Conservation (phyloP, 2,329 filamentous ascomycete genomes). For the Stenocarpella maydis region DNA sequence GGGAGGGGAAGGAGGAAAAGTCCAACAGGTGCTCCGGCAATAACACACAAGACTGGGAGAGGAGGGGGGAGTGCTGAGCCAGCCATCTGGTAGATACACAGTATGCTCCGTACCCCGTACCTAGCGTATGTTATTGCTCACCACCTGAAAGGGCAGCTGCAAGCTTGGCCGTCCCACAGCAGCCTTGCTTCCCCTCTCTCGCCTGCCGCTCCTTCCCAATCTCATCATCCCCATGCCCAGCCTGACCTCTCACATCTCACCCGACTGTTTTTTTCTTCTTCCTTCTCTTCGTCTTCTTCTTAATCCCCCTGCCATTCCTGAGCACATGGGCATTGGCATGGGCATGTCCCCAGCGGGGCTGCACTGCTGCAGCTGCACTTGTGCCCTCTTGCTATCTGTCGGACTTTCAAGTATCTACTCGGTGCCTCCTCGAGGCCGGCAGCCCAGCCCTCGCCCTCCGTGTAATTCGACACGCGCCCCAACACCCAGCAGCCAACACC, state of each 20-base stretch:
- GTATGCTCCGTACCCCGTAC: no score
- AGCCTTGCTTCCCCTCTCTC: not conserved
- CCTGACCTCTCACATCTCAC: not conserved
- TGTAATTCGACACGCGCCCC: not conserved
- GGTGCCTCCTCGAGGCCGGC: no score
- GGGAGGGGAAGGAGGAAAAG: not conserved
- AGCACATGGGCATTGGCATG: conserved; percentile 14
- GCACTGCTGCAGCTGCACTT: no score
- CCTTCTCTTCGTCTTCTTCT: no score
- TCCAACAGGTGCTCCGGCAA: not conserved
- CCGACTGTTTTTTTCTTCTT: not conserved
- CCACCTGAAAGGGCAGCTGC: not conserved
- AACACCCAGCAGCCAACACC: conserved; percentile 8
- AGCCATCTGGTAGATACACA: no score
- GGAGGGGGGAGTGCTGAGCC: not conserved
- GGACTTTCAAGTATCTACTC: no score
- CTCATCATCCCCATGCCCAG: not conserved
- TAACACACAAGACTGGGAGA: not conserved
- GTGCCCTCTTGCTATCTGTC: no score
- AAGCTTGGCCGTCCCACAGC: not conserved
- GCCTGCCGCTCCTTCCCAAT: not conserved
- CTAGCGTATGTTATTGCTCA: not conserved
- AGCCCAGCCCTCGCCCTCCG: not conserved
- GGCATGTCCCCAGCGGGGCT: conserved; percentile 11
- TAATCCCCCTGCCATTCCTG: conserved; percentile 4